These are phyloP conservation scores for Neospermospora avenae DNA, from an alignment of 2,329 filamentous ascomycete species.

Conservation along the genomic window DNA sequence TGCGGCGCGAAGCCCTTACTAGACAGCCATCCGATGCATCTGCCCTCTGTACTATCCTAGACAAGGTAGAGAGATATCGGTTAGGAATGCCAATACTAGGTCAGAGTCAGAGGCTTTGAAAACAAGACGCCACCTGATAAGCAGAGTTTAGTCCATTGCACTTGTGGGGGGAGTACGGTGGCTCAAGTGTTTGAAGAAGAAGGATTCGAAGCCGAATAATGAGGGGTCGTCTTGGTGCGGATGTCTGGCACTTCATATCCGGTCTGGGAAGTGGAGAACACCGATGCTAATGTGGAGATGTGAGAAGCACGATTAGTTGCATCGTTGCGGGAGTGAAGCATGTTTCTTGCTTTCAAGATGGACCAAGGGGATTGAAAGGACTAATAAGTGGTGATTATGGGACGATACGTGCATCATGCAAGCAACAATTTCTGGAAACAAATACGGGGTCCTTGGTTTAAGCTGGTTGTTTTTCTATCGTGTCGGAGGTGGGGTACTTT, in stretches of 20 bases:
- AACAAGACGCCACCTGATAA: background rate
- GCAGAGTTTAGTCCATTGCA: background rate
- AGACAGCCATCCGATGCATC: constrained; percentile 8
- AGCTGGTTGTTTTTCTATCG: too few relatives aligned
- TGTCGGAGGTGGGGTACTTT: background rate
- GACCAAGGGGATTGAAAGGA: background rate
- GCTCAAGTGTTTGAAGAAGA: background rate
- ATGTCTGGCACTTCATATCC: constrained; percentile 2
- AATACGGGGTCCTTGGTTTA: background rate
- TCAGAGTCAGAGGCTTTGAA: background rate
- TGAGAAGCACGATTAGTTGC: background rate
- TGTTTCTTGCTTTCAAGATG: constrained; percentile 10
- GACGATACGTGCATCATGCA: constrained; percentile 8
- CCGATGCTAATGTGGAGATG: constrained; percentile 1
- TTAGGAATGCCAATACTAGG: background rate
- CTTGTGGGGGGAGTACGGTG: background rate
- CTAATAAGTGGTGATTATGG: background rate
- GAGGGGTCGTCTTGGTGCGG: constrained; percentile 8
- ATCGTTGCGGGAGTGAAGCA: background rate
- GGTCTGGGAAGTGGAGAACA: constrained; percentile 1
- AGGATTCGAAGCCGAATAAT: background rate
- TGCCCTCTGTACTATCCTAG: background rate
- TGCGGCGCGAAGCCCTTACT: constrained; percentile 6
- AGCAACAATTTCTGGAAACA: constrained; percentile 1
- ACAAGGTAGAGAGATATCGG: background rate